Base-by-base conservation (phyloP, 1,139 yeast genomes). In the Kodamaea alishanica region DNA sequence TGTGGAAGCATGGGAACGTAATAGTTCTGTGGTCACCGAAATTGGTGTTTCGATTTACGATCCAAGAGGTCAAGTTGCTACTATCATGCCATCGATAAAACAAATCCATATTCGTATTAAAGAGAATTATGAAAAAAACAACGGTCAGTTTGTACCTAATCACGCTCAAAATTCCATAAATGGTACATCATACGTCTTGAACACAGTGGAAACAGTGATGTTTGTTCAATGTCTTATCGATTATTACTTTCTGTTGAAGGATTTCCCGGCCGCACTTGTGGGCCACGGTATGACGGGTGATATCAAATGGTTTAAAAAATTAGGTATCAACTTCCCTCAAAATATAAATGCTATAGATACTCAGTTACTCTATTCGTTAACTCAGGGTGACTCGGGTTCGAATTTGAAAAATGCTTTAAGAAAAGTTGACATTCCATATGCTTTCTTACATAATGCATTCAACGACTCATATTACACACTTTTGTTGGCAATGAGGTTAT, bases 381-480 rank as follows among this genome's bases (percentile, higher is more conserved):
- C 77, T 4, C 62, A 70, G 34, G 70, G 76, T 4, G 50, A 58
- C 12, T 57, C 61, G 22, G 79, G 79, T 24, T 60, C 73, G 8
- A 71, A 76, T 10, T 60, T 85, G 37, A 72, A 75, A 6, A 76
- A 70, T 34, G 67, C 80, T 2, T 62, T 84, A 20, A 63, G 72
- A 34, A 59, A 67, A 37, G 64, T 81, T 24, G 65, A 70, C 6
- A 68, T 86, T 6, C 87, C 89, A 0, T 78, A 79, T 54, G 71
- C 82, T 1, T 75, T 69, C 45, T 60, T 84, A 34, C 95, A 85
- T 54, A 86, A 86, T 54, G 95, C 90, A 2, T 90, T 85, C n/a
- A 86, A 86, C 53, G 95, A 86, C 56, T 81, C 94, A 2, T 81
- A 81, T 52, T 82, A 75, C 49, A 84, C 94, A 0, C 56, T 84